These are phyloP conservation scores for Hymenoscyphus salicellus DNA, from an alignment of 2,329 filamentous ascomycete genomes.

Conservation along the genomic window DNA sequence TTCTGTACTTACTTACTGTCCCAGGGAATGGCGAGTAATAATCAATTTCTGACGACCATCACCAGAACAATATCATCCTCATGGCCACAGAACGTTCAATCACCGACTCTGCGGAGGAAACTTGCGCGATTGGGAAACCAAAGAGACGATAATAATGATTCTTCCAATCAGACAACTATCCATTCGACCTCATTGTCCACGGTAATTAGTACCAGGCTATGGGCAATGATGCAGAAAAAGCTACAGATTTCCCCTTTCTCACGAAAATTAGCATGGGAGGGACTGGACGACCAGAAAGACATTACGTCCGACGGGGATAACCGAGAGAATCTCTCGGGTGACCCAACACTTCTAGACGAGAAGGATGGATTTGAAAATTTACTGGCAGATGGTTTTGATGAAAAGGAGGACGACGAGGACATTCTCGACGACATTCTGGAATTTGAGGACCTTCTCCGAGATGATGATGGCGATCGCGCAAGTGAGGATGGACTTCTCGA, in stretches of 20 bases:
- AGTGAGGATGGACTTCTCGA: conserved; percentile 16
- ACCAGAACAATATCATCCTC: conserved; percentile 17
- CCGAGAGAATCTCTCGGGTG: neutral
- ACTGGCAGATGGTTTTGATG: neutral
- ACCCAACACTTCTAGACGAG: neutral
- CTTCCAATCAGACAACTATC: neutral
- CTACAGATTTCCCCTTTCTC: conserved; percentile 20
- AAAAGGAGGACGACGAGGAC: neutral
- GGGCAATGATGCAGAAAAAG: conserved; percentile 30
- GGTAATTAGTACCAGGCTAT: conserved; percentile 25
- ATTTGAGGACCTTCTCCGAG: conserved; percentile 24
- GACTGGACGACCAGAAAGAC: neutral
- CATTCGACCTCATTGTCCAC: neutral
- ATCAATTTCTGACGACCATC: conserved; percentile 22
- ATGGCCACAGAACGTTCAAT: conserved; percentile 23
- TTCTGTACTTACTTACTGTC: neutral
- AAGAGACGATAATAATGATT: neutral
- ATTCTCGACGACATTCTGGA: conserved; percentile 5
- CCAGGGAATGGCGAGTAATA: conserved; percentile 24
- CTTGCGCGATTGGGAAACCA: conserved; percentile 14
- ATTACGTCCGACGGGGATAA: neutral
- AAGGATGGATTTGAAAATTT: neutral
- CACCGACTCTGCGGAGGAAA: conserved; percentile 24
- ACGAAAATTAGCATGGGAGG: conserved; percentile 11
- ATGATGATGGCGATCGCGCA: conserved; percentile 8